Base-by-base conservation (phyloP, 371 early-diverging fungal genomes). In the Haplosporangium sp. region DNA sequence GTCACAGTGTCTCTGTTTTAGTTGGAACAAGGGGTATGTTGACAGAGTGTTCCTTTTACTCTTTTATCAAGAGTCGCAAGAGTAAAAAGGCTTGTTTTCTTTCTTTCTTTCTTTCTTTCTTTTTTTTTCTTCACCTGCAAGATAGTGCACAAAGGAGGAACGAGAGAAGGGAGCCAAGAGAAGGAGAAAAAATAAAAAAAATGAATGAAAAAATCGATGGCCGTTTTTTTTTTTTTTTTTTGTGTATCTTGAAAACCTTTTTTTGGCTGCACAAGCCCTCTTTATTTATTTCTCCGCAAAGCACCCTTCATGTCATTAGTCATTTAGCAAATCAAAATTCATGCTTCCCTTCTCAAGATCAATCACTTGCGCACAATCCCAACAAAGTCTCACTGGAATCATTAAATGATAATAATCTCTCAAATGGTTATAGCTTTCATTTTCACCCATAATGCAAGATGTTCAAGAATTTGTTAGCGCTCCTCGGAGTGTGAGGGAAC, bases 211-310 rank as follows among this genome's bases (percentile, higher is more conserved):
- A n/a, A n/a, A n/a, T n/a, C n/a, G n/a, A n/a, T n/a, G n/a, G n/a
- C n/a, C n/a, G n/a, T n/a, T 42, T 55, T 35, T 55, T 55, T 27
- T 35, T 55, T 19, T 27, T 55, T n/a, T 13, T 15, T 47, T 39
- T 62, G 27, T 39, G 65, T 57, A n/a, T 58, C 10, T 42, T 42
- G 5, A 8, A 6, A 8, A 6, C 42, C 42, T 42, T 10, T 10
- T 42, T 10, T 42, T 42, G 5, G 8, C 42, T 42, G 42, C 10
- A 42, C 42, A 27, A 27, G 27, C 27, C 27, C 27, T 27, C 42
- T 42, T 13, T 47, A 38, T 69, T 69, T 48, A 39, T 60, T 38
- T 58, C 59, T 13, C 48, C 52, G 19, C 34, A 59, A 35, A 27
- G 27, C 27, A 6, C 4, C 55, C 27, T 27, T 55, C 55, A 55